Base-by-base conservation (phyloP, 345 rosid genomes). In the Eutrema yunnanense region DNA sequence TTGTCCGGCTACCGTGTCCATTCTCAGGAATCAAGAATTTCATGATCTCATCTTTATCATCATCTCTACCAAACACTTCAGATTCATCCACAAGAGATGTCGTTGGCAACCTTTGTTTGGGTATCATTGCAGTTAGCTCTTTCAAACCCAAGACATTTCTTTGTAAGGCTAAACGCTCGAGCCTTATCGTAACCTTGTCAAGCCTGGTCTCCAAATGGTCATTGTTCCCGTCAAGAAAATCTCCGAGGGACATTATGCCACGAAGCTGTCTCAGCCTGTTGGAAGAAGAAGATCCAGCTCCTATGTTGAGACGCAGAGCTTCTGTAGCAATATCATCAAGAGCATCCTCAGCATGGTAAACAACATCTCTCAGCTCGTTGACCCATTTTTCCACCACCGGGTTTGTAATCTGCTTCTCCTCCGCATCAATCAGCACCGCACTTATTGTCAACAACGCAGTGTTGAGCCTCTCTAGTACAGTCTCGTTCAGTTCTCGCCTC, bases 271-370 rank as follows among this genome's bases (percentile, higher is more conserved):
- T 42, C 43, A 72, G 26, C 43, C 59, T 63, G 12, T 32, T 32
- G 43, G 65, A 69, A 22, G 64, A 69, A 42, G 65, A 65, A 43
- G 56, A n/a, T 47, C 54, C 81, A 59, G 73, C 81, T 42, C 61
- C 56, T 55, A 66, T 32, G 33, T 74, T 78, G 70, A 42, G 56
- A 30, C 73, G 72, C 63, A 78, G 41, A 47, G 58, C 73, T 70
- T 73, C 74, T 32, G 79, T 73, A 38, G 79, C 55, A 71, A 78
- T 64, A 48, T 66, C 43, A 57, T 76, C 80, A 29, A 80, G 71
- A 61, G 72, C 65, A 62, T 80, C 82, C 26, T 80, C 82, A 44
- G 77, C 79, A 50, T 80, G 75, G 66, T 72, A 80, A 52, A 73
- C 75, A 54, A 67, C 69, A 69, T 74, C 81, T 62, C 65, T 78